Evolutionary conservation across 1,139 yeast species (phyloP).

Genomic region (Meyerozyma carpophila): DNA sequence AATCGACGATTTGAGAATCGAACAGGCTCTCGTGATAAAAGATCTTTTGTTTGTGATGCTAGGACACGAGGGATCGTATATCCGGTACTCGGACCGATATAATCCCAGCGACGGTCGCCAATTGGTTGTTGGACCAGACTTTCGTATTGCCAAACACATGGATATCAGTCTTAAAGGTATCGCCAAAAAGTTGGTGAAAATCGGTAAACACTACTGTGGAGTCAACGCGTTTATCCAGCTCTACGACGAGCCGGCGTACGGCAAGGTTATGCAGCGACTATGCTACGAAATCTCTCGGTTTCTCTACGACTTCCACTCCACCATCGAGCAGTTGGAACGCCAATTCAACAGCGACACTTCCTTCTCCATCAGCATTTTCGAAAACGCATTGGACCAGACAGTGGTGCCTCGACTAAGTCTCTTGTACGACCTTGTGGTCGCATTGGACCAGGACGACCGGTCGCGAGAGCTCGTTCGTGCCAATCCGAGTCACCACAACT

Average conservation of each 20-base stretch:
- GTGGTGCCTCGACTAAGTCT: conserved; percentile 37
- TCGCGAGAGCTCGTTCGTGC: conserved; percentile 13
- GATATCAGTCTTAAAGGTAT: conserved; percentile 73
- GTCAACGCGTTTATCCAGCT: conserved; percentile 50
- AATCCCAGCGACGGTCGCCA: conserved; percentile 34
- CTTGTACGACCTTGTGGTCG: conserved; percentile 49
- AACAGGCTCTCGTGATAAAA: conserved; percentile 66
- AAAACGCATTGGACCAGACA: conserved; percentile 27
- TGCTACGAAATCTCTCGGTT: conserved; percentile 55
- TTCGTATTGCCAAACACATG: conserved; percentile 62
- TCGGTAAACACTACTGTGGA: conserved; percentile 60
- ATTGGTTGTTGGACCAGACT: conserved; percentile 66
- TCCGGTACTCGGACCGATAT: conserved; percentile 61
- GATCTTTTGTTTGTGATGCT: conserved; percentile 66
- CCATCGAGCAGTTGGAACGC: conserved; percentile 49
- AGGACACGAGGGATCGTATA: conserved; percentile 78
- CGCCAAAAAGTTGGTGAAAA: conserved; percentile 54
- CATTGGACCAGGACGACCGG: conserved; percentile 36
- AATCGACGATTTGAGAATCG: conserved; percentile 41
- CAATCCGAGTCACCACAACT: conserved; percentile 23
- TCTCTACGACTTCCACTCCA: conserved; percentile 41
- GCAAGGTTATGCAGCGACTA: conserved; percentile 70
- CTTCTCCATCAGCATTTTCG: conserved; percentile 31
- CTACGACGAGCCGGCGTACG: conserved; percentile 53
- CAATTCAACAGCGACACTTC: conserved; percentile 41